A percentile compares a stretch with the other conserved stretches of the same genome.
phyloP scores from a whole-genome alignment of 108 stramenopile genomes.

The Nitzschia inconspicua region DNA sequence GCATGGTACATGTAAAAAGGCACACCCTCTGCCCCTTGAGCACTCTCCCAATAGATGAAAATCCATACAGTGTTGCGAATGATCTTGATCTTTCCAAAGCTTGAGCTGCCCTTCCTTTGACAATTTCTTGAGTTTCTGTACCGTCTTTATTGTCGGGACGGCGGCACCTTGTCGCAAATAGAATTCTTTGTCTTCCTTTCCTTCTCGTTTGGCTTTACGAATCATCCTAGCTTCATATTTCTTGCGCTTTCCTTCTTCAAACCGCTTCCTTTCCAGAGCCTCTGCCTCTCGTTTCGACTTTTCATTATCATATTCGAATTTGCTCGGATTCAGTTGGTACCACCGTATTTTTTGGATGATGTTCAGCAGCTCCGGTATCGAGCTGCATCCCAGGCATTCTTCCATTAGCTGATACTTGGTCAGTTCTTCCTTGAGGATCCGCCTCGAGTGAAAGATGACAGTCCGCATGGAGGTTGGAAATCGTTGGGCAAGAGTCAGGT shows the following conservation, averaged over 20 bases:
- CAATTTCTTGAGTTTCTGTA: constrained; percentile 45
- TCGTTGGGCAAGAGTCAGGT: constrained; percentile 54
- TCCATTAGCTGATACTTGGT: constrained; percentile 82
- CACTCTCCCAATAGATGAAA: constrained; percentile 74
- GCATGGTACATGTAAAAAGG: constrained; percentile 83
- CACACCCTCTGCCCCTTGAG: constrained; percentile 74
- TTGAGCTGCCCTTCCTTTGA: constrained; percentile 48
- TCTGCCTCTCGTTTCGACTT: constrained; percentile 68
- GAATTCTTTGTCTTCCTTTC: constrained; percentile 51
- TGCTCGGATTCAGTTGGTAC: constrained; percentile 54
- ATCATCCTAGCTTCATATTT: constrained; percentile 88
- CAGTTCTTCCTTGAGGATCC: constrained; percentile 74
- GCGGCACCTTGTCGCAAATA: constrained; percentile 80
- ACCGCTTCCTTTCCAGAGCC: constrained; percentile 54
- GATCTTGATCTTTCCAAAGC: constrained; percentile 74
- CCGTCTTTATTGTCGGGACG: constrained; percentile 55
- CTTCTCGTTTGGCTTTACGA: constrained; percentile 93
- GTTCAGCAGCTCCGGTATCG: constrained; percentile 50
- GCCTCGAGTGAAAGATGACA: constrained; percentile 82
- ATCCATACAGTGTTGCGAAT: constrained; percentile 85
- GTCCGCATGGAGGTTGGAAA: constrained; percentile 81
- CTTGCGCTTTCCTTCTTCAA: constrained; percentile 86
- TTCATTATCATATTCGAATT: constrained; percentile 75
- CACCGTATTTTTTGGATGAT: constrained; percentile 46
- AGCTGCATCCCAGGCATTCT: constrained; percentile 66